phyloP scores from a whole-genome alignment of 2,329 filamentous ascomycete genomes.

The Ceratocystis eucalypticola region DNA sequence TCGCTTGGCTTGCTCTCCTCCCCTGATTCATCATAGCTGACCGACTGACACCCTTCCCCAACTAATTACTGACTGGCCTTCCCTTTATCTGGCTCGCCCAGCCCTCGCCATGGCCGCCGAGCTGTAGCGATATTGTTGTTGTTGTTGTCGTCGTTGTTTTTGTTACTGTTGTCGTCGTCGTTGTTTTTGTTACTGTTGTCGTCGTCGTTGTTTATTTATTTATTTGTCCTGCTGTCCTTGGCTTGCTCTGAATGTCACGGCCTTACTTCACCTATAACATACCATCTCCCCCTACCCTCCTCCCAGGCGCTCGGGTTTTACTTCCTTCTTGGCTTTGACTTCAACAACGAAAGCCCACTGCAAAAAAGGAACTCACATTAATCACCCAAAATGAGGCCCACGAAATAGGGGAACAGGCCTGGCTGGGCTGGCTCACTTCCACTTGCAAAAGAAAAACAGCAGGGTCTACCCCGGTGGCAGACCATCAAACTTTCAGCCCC shows the following conservation, averaged over 20 bases:
- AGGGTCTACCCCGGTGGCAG: not conserved
- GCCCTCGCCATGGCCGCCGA: too few relatives aligned
- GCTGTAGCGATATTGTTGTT: too few relatives aligned
- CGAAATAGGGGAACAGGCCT: slow-evolving; percentile 1
- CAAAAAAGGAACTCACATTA: not conserved
- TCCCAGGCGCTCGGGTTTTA: not conserved
- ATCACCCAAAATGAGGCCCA: not conserved
- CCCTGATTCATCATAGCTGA: too few relatives aligned
- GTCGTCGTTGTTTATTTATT: too few relatives aligned
- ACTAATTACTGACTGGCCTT: too few relatives aligned
- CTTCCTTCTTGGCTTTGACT: not conserved
- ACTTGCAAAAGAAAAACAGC: not conserved
- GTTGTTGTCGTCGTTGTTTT: too few relatives aligned
- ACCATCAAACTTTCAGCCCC: slow-evolving; percentile 8
- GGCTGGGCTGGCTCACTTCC: not conserved
- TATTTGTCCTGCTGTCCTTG: too few relatives aligned
- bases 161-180: too few relatives aligned
- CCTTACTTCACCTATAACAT: not conserved
- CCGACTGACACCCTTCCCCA: too few relatives aligned
- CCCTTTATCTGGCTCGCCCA: too few relatives aligned
- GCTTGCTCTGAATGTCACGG: too few relatives aligned
- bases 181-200: too few relatives aligned
- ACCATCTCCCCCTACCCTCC: not conserved
- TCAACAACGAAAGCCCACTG: not conserved
- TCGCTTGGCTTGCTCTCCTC: not conserved